Conservation (phyloP, 2,329 filamentous ascomycete species). For the Dactylellina sp. region DNA sequence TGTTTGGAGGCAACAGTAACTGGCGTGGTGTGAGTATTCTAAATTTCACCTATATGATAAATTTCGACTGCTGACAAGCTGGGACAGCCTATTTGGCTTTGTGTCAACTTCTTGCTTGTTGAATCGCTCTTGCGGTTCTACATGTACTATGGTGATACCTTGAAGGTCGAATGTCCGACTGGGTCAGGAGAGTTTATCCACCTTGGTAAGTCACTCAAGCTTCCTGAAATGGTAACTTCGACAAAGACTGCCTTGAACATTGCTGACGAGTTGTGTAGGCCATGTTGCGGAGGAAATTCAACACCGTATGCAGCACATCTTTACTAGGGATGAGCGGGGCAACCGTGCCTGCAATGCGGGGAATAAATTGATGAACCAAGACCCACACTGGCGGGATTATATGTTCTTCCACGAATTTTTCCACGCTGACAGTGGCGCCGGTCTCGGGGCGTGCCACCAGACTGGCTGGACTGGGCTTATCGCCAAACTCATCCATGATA, state of each 20-base stretch:
- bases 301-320: constrained; percentile 91
- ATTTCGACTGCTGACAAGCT: not conserved
- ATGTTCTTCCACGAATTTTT: constrained; percentile 99
- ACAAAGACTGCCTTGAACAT: no score
- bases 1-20: constrained; percentile 98
- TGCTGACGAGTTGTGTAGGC: constrained; percentile 18
- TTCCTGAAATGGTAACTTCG: not conserved
- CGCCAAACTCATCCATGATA: constrained; percentile 97
- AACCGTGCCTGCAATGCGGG: constrained; percentile 88
- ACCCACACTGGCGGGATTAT: constrained; percentile 91
- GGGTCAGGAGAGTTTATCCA: constrained; percentile 96
- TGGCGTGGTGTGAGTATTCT: constrained; percentile 76
- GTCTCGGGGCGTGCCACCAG: constrained; percentile 91
- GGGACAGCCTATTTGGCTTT: constrained; percentile 82
- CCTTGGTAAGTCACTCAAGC: constrained; percentile 69
- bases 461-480: constrained; percentile 97
- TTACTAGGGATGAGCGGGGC: constrained; percentile 84
- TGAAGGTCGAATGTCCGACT: constrained; percentile 92
- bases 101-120: constrained; percentile 93
- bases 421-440: constrained; percentile 88
- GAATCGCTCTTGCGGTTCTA: constrained; percentile 95
- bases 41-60: not conserved
- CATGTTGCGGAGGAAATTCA: constrained; percentile 95
- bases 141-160: constrained; percentile 89
- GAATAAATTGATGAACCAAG: constrained; percentile 87